Evolutionary conservation across 192 early-diverging fungal species (phyloP), one percentile per base, ranked within the genome.

Genomic region (Backusella sp.): DNA sequence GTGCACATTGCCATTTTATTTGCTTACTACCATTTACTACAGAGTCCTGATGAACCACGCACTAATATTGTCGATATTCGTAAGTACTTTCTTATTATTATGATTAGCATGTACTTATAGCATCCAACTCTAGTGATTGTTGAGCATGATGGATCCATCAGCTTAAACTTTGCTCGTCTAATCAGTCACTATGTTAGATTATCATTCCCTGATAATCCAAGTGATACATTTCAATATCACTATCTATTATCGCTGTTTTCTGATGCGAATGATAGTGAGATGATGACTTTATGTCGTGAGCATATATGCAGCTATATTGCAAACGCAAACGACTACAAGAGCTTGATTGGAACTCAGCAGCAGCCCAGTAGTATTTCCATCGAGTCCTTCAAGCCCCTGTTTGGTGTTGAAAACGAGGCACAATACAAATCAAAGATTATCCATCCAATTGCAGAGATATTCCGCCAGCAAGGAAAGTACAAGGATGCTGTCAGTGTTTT

Each of bases 1-100:
- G 90, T 99, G 14, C 97, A 99, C 75, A 92, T 98, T 83, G 95
- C 93, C 26, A 90, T 97, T 49, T 87, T 91, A 2, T 80, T 97
- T 81, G 92, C 89, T 1, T 90, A 93, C 79, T 89, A 92, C 74
- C 93, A 96, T 12, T 76, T 94, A 62, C 83, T 98, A n/a, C 85
- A 89, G 23, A 88, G 94, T 37, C 92, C 95, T 8, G 76, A 90
- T 4, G 84, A 79, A 49, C 85, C 89, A 15, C 81, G 84, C 32
- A 78, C 83, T 14, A 75, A 87, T 7, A 79, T 80, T 49, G 79
- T 73, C 8, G 82, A 83, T 71, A 65, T 78, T 6, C 67, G 82
- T 76, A 79, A 80, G 83, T 56, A 23, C 52, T 9, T 39, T 66
- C 19, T 66, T 71, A 11, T 70, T 41, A 15, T 39, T 52, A 14